Percentiles rank a stretch among this genome's conserved stretches.
phyloP scores from a whole-genome alignment of 108 stramenopile species.

The Skeletonema potamos region DNA sequence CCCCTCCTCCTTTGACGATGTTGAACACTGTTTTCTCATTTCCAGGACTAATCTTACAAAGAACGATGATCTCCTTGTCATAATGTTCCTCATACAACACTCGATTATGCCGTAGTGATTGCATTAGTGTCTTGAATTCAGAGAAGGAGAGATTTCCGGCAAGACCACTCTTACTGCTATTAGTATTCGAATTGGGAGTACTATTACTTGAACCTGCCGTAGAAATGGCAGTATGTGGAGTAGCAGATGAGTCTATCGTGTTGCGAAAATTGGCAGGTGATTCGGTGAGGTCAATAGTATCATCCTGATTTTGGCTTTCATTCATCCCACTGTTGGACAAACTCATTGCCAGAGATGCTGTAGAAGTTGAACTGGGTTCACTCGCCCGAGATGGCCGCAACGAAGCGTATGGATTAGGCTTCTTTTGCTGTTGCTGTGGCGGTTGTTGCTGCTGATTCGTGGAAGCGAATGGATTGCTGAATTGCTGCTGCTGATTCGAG shows the following conservation, averaged over 20 bases:
- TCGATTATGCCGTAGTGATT: constrained; percentile 21
- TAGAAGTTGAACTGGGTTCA: neutral
- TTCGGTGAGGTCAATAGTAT: neutral
- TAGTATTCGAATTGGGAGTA: neutral
- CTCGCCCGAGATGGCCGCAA: constrained; percentile 3
- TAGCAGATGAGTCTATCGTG: neutral
- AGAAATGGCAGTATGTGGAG: neutral
- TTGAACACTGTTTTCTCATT: constrained; percentile 25
- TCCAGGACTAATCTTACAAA: constrained; percentile 31
- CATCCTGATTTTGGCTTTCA: neutral
- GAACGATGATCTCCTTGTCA: constrained; percentile 37
- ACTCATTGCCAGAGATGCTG: no score
- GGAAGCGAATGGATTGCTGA: constrained; percentile 25
- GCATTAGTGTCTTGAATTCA: constrained; percentile 38
- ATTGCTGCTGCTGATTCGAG: neutral
- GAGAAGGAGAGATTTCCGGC: constrained; percentile 25
- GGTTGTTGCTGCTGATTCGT: neutral
- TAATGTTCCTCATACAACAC: constrained; percentile 49
- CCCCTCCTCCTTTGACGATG: constrained; percentile 28
- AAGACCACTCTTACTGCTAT: neutral
- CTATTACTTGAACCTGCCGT: neutral
- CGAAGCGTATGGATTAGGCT: constrained; percentile 7
- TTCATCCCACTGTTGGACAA: no score
- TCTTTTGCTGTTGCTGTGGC: neutral
- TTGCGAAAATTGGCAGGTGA: constrained; percentile 6